Evolutionary conservation across 2,329 filamentous ascomycete genomes (phyloP).

Genomic region (Calonectria hawksworthii): DNA sequence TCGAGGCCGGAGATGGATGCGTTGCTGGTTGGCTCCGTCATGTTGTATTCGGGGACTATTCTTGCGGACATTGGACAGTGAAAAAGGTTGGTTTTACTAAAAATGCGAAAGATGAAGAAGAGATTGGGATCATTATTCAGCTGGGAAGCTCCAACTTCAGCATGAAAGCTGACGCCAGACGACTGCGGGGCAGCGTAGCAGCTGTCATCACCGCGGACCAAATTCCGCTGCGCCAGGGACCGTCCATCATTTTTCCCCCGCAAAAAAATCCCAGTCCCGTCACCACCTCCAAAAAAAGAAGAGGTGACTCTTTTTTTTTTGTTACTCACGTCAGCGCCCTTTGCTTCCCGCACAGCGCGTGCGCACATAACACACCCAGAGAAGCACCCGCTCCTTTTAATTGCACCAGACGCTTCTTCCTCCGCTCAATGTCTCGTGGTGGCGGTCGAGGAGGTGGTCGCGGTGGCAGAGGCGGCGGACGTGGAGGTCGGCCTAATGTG

Average conservation of each 20-base stretch:
- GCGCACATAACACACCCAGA: background rate
- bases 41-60: constrained; percentile 54
- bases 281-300: constrained; percentile 15
- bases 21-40: constrained; percentile 42
- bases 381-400: background rate
- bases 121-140: background rate
- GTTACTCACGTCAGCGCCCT: background rate
- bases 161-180: background rate
- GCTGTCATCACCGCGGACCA: constrained; percentile 26
- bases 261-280: constrained; percentile 13
- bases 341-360: constrained; percentile 3
- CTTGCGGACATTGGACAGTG: constrained; percentile 45
- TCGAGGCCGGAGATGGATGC: constrained; percentile 64
- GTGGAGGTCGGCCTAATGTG: constrained; percentile 61
- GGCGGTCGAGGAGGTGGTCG: constrained; percentile 67
- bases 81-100: background rate
- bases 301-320: constrained; percentile 7
- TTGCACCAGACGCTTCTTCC: background rate
- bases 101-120: background rate
- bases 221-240: constrained; percentile 27
- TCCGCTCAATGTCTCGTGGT: constrained; percentile 63
- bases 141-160: background rate
- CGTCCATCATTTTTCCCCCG: constrained; percentile 8
- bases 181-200: constrained; percentile 25
- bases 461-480: constrained; percentile 63